These are phyloP conservation scores for Punctularia strigosozonata DNA, from an alignment of 768 basidiomycete species.

Conservation along the genomic window DNA sequence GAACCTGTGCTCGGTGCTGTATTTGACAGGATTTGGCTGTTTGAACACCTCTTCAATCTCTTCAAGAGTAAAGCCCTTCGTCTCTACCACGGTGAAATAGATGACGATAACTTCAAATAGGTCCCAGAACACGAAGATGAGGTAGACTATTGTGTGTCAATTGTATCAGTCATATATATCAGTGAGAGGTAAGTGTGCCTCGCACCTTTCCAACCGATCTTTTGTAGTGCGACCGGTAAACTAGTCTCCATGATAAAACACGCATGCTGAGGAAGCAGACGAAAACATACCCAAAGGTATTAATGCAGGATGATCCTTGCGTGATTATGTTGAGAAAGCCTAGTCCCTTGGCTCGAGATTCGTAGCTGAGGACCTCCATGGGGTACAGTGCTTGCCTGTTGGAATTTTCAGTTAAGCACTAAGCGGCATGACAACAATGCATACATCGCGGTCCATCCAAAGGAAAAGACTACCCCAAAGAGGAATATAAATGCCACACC, in stretches of 20 bases:
- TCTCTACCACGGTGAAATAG: constrained; percentile 39
- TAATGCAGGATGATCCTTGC: constrained; percentile 32
- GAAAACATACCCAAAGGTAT: constrained; percentile 32
- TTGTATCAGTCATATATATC: neutral
- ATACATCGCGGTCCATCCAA: constrained; percentile 46
- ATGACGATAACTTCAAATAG: constrained; percentile 33
- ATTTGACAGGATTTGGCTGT: constrained; percentile 10
- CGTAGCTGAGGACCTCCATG: constrained; percentile 37
- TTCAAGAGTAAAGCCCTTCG: constrained; percentile 37
- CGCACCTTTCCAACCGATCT: constrained; percentile 35
- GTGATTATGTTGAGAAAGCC: constrained; percentile 35
- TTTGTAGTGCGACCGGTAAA: constrained; percentile 34
- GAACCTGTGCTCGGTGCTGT: constrained; percentile 6
- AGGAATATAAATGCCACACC: constrained; percentile 40
- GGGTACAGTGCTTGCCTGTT: constrained; percentile 41
- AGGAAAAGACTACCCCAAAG: constrained; percentile 41
- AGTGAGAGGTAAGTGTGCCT: neutral
- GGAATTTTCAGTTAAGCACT: constrained; percentile 1
- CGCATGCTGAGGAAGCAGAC: neutral
- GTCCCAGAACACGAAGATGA: constrained; percentile 39
- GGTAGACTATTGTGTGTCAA: too few species aligned
- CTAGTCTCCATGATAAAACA: constrained; percentile 11
- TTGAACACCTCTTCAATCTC: constrained; percentile 33
- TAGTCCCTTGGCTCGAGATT: constrained; percentile 40
- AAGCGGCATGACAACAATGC: constrained; percentile 5